Base-by-base conservation (phyloP, 73 alveolate species). In the Paramecium octaurelia region DNA sequence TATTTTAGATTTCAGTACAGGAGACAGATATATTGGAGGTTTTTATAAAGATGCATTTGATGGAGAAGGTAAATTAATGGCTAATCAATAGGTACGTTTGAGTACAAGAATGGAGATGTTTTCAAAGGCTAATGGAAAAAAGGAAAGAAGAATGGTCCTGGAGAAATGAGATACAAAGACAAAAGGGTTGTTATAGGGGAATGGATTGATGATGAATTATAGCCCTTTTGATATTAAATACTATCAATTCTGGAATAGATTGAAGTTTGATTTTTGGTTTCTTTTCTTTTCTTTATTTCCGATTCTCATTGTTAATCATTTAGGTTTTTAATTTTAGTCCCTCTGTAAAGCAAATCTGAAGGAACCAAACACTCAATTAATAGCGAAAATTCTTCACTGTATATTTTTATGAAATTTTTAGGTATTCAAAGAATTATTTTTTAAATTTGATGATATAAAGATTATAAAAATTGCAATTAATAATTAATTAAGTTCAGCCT, bases 161-260 rank as follows among this genome's bases (percentile, higher is more conserved):
- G 94, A 31, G 73, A 88, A 46, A 35, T 88, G 46, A 44, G 70
- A 42, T 54, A 73, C 14, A 71, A 42, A 58, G 73, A 88, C 71
- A 83, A 83, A 88, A 88, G 94, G 73, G 54, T 69, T 20, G 76
- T 88, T 10, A 88, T 88, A n/a, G 94, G 94, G 20, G 94, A 88
- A 43, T 88, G 94, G 94, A 44, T 88, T 40, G 94, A 88, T 27
- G 94, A 88, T 68, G 70, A 88, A 46, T 83, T 88, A 44, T 71
- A 88, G 29, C 91, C 70, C 35, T 88, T 88, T 70, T 88, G 94
- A 88, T 50, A 50, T 50, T 2, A 44, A 6, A 6, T 44, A 44
- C 58, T 44, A 44, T 44, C 21, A 44, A 44, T 8, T 44, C 11
- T 11, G 6, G 0, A 44, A 3, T 44, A 44, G 18, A 44, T 3